These are phyloP conservation scores for Biancaea sappan DNA, from an alignment of 306 rosid species.

Conservation along the genomic window DNA sequence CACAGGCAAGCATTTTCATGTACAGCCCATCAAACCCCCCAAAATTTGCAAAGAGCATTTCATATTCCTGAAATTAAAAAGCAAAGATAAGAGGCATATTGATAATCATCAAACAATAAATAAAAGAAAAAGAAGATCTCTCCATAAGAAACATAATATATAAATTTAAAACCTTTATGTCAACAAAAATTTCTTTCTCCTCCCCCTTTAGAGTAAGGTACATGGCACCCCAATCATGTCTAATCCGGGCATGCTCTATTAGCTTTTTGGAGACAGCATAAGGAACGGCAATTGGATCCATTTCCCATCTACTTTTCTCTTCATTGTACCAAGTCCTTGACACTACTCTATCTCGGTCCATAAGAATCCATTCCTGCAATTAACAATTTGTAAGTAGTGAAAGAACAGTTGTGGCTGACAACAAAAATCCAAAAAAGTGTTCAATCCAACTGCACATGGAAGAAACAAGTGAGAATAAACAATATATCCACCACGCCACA, in stretches of 20 bases:
- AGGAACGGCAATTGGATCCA: conserved; percentile 89
- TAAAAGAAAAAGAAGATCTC: conserved; percentile 19
- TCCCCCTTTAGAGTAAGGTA: conserved; percentile 85
- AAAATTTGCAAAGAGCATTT: conserved; percentile 69
- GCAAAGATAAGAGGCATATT: conserved; percentile 29
- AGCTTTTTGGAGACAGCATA: conserved; percentile 72
- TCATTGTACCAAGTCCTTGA: conserved; percentile 90
- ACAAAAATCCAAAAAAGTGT: conserved; percentile 19
- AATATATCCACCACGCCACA: neutral
- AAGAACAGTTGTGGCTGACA: conserved; percentile 12
- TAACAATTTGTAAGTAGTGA: conserved; percentile 26
- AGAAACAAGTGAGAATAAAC: neutral
- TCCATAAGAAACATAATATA: conserved; percentile 29
- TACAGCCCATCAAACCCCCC: conserved; percentile 98
- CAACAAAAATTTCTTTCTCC: conserved; percentile 70
- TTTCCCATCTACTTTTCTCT: conserved; percentile 87
- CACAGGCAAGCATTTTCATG: conserved; percentile 86
- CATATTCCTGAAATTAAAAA: conserved; percentile 62
- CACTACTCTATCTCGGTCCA: conserved; percentile 85
- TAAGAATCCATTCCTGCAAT: conserved; percentile 80
- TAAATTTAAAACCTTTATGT: conserved; percentile 65
- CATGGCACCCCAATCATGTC: conserved; percentile 94
- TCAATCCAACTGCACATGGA: conserved; percentile 24
- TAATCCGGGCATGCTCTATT: conserved; percentile 72
- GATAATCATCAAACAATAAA: conserved; percentile 34